Evolutionary conservation across 1,284 basidiomycete species (phyloP).

Genomic region (Wallemia mellicola): DNA sequence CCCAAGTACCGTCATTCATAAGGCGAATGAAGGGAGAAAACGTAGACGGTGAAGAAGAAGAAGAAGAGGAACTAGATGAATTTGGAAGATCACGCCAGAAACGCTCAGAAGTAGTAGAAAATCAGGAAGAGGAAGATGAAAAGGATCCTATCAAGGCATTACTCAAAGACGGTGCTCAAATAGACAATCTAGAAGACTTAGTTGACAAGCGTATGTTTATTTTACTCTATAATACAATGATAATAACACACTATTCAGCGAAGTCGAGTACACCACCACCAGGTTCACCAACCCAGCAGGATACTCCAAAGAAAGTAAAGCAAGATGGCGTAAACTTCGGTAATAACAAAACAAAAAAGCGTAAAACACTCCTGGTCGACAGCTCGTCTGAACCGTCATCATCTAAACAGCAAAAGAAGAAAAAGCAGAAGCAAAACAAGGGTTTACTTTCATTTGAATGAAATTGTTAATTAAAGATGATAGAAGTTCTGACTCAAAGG

Average conservation of each 20-base stretch:
- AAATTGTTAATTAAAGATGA: background rate
- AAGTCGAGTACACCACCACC: too few relatives aligned
- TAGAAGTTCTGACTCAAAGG: background rate
- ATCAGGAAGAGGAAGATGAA: constrained; percentile 35
- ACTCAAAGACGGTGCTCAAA: background rate
- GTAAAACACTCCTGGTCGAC: background rate
- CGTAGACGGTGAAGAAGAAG: background rate
- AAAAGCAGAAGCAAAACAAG: background rate
- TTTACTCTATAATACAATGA: too few relatives aligned
- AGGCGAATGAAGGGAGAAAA: background rate
- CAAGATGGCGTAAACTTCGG: background rate
- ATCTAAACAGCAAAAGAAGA: background rate
- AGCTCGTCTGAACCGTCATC: background rate
- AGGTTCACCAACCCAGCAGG: background rate
- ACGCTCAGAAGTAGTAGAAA: constrained; percentile 19
- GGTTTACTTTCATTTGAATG: background rate
- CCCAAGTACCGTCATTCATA: background rate
- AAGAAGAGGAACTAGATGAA: background rate
- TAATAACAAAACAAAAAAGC: background rate
- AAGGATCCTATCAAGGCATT: constrained; percentile 20
- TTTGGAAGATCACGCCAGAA: background rate
- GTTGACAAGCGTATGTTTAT: background rate
- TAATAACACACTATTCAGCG: too few relatives aligned
- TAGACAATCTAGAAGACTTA: background rate
- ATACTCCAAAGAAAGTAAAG: background rate